phyloP scores from a whole-genome alignment of 345 rosid species.

The Syzygium grande region DNA sequence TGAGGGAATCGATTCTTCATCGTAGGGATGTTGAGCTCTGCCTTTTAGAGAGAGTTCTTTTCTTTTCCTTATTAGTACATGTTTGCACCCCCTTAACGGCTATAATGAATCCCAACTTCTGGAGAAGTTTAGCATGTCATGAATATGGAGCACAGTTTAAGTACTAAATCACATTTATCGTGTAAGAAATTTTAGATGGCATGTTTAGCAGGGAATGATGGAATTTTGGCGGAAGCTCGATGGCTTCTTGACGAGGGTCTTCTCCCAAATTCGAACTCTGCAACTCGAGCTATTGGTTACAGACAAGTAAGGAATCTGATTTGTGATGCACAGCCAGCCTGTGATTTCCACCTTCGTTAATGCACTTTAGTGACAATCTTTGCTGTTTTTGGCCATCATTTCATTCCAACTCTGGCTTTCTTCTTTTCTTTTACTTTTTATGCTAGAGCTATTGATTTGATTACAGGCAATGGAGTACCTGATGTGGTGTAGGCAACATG shows the following conservation, averaged over 20 bases:
- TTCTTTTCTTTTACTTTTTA: not conserved
- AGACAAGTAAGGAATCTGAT: slow-evolving; percentile 47
- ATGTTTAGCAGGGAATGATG: slow-evolving; percentile 12
- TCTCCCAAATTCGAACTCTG: slow-evolving; percentile 73
- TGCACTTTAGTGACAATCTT: not conserved
- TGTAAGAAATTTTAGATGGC: not conserved
- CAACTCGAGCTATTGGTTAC: slow-evolving; percentile 94
- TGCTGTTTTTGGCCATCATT: not conserved
- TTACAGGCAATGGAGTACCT: slow-evolving; percentile 86
- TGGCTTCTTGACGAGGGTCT: slow-evolving; percentile 84
- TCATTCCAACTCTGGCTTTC: not conserved
- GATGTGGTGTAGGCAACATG: slow-evolving; percentile 41
- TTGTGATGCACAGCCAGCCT: not conserved
- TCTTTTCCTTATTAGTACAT: not conserved
- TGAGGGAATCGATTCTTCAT: not conserved
- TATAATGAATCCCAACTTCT: not conserved
- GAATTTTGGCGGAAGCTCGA: slow-evolving; percentile 74
- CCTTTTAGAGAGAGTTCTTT: not conserved
- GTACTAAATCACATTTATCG: not conserved
- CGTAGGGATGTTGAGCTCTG: not conserved
- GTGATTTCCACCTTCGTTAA: not conserved
- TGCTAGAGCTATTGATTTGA: not conserved
- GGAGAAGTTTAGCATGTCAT: not conserved
- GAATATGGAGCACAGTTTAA: not conserved
- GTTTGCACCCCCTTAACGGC: not conserved